Evolutionary conservation across 345 rosid species (phyloP).

Genomic region (Euphorbia tirucalli): DNA sequence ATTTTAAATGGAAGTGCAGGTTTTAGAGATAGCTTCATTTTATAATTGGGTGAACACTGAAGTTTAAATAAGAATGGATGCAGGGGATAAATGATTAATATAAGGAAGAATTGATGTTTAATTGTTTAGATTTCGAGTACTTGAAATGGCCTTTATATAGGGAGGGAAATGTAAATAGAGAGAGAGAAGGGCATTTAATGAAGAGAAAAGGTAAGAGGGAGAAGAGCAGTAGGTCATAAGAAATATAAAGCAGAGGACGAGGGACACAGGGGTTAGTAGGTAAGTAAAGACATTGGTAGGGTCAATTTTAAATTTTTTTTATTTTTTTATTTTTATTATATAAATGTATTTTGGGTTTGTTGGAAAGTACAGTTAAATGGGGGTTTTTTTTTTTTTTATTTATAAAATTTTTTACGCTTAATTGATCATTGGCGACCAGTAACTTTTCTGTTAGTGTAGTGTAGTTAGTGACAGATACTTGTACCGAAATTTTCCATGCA

Average conservation of each 20-base stretch:
- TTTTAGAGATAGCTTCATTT: constrained; percentile 27
- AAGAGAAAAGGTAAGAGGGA: constrained; percentile 2
- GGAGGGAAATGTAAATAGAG: neutral
- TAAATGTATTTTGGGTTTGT: too few species aligned
- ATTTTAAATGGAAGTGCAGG: constrained; percentile 24
- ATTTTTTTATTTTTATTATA: too few species aligned
- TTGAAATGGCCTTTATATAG: constrained; percentile 17
- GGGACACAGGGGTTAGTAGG: constrained; percentile 1
- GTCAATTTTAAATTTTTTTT: too few species aligned
- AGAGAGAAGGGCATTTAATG: neutral
- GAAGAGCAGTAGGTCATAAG: neutral
- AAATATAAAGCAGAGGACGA: neutral
- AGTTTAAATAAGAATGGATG: neutral
- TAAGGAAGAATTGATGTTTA: neutral
- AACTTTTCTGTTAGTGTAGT: too few species aligned
- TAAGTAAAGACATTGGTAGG: neutral
- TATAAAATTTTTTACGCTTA: too few species aligned
- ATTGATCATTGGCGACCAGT: too few species aligned
- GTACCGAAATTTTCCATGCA: too few species aligned
- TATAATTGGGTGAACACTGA: neutral
- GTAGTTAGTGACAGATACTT: too few species aligned
- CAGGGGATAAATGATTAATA: neutral
- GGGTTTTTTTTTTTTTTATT: too few species aligned
- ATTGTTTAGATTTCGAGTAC: neutral
- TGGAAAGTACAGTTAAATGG: too few species aligned